A percentile compares a stretch with the other conserved stretches of the same genome.
phyloP scores from a whole-genome alignment of 331 rosid genomes.

The Phaseolus coccineus region DNA sequence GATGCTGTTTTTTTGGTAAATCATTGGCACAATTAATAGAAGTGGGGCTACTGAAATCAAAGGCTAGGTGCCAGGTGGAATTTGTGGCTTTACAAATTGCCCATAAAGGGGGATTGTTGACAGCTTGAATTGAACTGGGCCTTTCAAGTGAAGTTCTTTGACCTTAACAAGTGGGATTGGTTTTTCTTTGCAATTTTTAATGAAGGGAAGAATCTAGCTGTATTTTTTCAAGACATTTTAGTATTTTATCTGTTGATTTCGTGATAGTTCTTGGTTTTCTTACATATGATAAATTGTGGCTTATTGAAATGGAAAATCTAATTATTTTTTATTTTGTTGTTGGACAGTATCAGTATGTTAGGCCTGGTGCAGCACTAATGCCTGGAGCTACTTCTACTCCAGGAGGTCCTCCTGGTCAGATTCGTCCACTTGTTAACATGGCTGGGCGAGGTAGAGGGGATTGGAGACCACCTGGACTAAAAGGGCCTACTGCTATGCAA shows the following conservation, averaged over 20 bases:
- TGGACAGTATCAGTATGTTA: constrained; percentile 92
- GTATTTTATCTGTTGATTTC: constrained; percentile 9
- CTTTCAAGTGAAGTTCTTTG: constrained; percentile 11
- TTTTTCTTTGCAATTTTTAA: constrained; percentile 21
- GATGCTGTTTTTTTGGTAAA: constrained; percentile 34
- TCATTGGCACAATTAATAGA: constrained; percentile 11
- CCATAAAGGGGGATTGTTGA: constrained; percentile 21
- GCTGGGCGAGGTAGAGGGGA: constrained; percentile 98
- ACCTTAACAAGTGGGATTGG: neutral
- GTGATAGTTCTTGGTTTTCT: constrained; percentile 27
- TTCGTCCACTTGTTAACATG: constrained; percentile 81
- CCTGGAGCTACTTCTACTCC: constrained; percentile 75
- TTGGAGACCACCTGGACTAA: constrained; percentile 93
- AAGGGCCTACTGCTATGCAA: constrained; percentile 66
- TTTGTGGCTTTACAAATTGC: neutral
- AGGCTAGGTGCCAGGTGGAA: constrained; percentile 3
- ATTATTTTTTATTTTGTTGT: constrained; percentile 37
- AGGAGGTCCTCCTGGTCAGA: constrained; percentile 84
- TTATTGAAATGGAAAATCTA: constrained; percentile 26
- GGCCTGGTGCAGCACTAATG: constrained; percentile 93
- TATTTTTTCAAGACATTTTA: constrained; percentile 19
- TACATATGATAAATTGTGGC: constrained; percentile 12
- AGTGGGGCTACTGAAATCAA: constrained; percentile 4
- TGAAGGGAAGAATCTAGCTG: constrained; percentile 25
- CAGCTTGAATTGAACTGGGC: constrained; percentile 12